A percentile compares a stretch with the other conserved stretches of the same genome.
These are phyloP conservation scores for Aspergillus indologenus DNA, from an alignment of 495 filamentous ascomycete species.

Conservation along the genomic window DNA sequence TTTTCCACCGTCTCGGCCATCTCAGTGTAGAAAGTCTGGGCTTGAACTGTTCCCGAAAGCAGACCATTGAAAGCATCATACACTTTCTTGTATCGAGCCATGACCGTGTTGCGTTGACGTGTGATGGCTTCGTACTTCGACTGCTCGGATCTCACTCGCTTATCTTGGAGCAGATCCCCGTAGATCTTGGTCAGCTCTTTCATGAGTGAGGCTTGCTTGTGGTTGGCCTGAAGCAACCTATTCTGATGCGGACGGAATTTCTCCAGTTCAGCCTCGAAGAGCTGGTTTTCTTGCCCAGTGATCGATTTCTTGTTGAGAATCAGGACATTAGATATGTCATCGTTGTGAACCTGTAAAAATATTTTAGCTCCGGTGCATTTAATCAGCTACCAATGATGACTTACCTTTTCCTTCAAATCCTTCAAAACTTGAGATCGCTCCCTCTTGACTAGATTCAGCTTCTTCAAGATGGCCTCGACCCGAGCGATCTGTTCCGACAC, in stretches of 20 bases:
- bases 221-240: slow-evolving; percentile 82
- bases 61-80: slow-evolving; percentile 92
- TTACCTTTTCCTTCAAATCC: slow-evolving; percentile 94
- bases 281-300: slow-evolving; percentile 73
- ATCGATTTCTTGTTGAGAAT: slow-evolving; percentile 97
- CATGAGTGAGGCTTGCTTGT: slow-evolving; percentile 91
- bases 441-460: slow-evolving; percentile 83
- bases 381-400: slow-evolving; percentile 9
- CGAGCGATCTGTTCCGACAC: slow-evolving; percentile 86
- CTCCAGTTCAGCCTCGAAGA: slow-evolving; percentile 92
- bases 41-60: slow-evolving; percentile 77
- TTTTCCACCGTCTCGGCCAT: slow-evolving; percentile 95
- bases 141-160: slow-evolving; percentile 88
- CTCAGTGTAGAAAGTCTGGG: slow-evolving; percentile 88
- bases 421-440: slow-evolving; percentile 90
- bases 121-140: slow-evolving; percentile 89
- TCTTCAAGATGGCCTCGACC: slow-evolving; percentile 90
- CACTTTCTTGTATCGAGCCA: slow-evolving; percentile 84
- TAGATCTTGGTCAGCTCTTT: slow-evolving; percentile 91
- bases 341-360: slow-evolving; percentile 71
- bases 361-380: slow-evolving; percentile 9
- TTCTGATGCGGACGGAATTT: slow-evolving; percentile 95
- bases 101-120: slow-evolving; percentile 73
- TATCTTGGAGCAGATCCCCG: slow-evolving; percentile 86
- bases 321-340: slow-evolving; percentile 94